phyloP scores from a whole-genome alignment of 169 alveolate genomes.

The Plasmodium gallinaceum region DNA sequence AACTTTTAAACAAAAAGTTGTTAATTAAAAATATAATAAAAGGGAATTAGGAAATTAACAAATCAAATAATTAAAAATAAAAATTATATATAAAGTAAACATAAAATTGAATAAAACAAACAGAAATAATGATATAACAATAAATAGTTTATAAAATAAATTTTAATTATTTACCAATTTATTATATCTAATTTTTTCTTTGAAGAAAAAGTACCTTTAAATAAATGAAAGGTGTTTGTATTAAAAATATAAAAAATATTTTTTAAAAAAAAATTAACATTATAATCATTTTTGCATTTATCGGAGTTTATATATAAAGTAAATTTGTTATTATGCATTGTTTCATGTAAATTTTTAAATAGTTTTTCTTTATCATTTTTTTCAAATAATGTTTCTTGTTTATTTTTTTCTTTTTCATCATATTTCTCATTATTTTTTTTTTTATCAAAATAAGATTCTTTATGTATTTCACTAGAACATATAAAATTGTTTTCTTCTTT shows the following conservation, averaged over 20 bases:
- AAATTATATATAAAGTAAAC: not conserved
- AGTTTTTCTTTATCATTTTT: slow-evolving; percentile 53
- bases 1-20: too few species aligned
- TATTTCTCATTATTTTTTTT: not conserved
- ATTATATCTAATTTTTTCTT: slow-evolving; percentile 55
- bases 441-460: not conserved
- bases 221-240: slow-evolving; percentile 26
- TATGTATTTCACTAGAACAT: slow-evolving; percentile 6
- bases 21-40: too few species aligned
- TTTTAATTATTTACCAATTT: slow-evolving; percentile 16
- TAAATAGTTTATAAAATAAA: not conserved
- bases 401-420: not conserved
- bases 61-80: too few species aligned
- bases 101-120: not conserved
- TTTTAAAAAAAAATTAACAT: slow-evolving; percentile 44
- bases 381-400: not conserved
- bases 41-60: too few species aligned
- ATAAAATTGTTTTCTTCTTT: not conserved
- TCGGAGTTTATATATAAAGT: slow-evolving; percentile 49
- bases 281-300: slow-evolving; percentile 14
- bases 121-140: not conserved
- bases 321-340: slow-evolving; percentile 46
- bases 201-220: slow-evolving; percentile 39
- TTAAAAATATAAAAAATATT: slow-evolving; percentile 21
- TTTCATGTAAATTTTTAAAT: slow-evolving; percentile 31